Evolutionary conservation across 441 rosid species (phyloP).

Genomic region (Pelargonium fulgidum): DNA sequence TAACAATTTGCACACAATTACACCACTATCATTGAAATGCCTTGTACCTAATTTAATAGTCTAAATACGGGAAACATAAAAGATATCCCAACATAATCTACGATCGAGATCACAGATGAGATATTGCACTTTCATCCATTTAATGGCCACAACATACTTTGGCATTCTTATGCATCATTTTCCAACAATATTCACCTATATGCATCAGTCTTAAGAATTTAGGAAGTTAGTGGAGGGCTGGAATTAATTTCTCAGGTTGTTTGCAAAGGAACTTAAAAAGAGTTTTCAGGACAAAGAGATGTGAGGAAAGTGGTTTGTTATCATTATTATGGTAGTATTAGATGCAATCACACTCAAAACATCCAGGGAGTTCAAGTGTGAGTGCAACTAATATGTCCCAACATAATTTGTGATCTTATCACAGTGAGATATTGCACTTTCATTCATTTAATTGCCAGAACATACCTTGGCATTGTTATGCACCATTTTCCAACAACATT

Average conservation of each 20-base stretch:
- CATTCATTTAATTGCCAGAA: neutral
- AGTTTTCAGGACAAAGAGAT: no score
- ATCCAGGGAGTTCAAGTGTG: neutral
- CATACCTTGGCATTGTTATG: neutral
- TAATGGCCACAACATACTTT: neutral
- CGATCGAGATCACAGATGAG: neutral
- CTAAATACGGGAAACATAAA: neutral
- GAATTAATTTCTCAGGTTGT: neutral
- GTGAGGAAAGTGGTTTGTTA: neutral
- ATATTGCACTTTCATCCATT: neutral
- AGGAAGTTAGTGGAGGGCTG: neutral
- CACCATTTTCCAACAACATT: neutral
- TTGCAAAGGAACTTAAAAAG: neutral
- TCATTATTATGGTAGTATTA: neutral
- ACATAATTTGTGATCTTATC: neutral
- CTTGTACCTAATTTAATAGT: neutral
- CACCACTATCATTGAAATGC: neutral
- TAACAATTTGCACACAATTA: neutral
- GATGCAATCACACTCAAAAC: neutral
- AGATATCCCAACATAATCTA: no score
- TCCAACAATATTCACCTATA: neutral
- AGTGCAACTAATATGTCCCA: neutral
- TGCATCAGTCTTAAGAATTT: neutral
- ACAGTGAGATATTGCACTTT: neutral
- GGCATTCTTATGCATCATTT: neutral